A percentile compares a stretch with the other conserved stretches of the same genome.
phyloP scores from a whole-genome alignment of 1,284 basidiomycete species.

The Pyrrhoderma lamaoense region DNA sequence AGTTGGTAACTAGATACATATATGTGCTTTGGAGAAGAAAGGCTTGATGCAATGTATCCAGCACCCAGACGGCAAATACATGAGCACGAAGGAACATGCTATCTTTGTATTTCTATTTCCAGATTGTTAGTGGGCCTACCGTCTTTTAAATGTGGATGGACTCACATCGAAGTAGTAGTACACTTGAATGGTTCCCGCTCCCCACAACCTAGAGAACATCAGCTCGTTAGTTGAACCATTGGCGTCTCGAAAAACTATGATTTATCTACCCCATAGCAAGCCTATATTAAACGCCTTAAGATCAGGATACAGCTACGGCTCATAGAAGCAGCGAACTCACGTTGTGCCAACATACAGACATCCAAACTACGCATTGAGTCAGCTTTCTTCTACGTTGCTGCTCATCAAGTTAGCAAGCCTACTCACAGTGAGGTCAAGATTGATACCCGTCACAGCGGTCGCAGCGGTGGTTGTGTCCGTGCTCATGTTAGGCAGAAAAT shows the following conservation, averaged over 20 bases:
- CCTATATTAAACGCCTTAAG: not conserved
- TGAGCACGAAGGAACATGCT: slow-evolving; percentile 1
- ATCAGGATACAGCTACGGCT: not conserved
- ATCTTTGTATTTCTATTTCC: not conserved
- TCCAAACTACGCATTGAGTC: slow-evolving; percentile 3
- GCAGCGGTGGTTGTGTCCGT: too few relatives aligned
- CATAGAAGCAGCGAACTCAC: not conserved
- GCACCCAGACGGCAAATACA: slow-evolving; percentile 8
- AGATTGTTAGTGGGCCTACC: too few relatives aligned
- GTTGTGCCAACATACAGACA: not conserved
- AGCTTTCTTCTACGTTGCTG: not conserved
- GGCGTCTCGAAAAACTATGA: too few relatives aligned
- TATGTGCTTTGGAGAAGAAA: slow-evolving; percentile 6
- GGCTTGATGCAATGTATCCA: slow-evolving; percentile 13
- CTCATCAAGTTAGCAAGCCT: not conserved
- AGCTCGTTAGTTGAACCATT: not conserved
- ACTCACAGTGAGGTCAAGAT: not conserved
- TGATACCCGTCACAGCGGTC: not conserved
- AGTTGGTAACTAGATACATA: slow-evolving; percentile 10
- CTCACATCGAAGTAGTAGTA: slow-evolving; percentile 15
- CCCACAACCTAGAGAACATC: slow-evolving; percentile 8
- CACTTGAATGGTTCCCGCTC: slow-evolving; percentile 7
- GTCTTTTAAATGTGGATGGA: too few relatives aligned
- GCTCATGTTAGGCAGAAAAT: too few relatives aligned
- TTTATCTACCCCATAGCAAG: slow-evolving; percentile 6